Conservation (phyloP, 192 early-diverging fungal genomes). For the Allomyces macrogynus region DNA sequence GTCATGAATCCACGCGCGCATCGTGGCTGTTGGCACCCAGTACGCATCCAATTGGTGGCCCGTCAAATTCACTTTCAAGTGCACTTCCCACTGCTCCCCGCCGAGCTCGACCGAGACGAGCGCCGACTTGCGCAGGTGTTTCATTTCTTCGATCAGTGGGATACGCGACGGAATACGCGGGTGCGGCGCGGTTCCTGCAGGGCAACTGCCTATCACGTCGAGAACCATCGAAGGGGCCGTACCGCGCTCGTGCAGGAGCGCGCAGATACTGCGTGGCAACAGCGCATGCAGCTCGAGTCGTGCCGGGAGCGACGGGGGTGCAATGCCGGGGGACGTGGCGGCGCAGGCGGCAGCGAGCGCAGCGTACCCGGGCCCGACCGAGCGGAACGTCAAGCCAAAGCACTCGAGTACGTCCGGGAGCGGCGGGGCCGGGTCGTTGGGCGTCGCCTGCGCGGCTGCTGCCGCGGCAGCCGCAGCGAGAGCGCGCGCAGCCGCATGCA, state of each 20-base stretch:
- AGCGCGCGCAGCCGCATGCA: not conserved
- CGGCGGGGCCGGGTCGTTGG: too few relatives aligned
- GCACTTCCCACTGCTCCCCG: conserved; percentile 36
- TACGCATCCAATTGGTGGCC: conserved; percentile 44
- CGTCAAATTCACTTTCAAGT: conserved; percentile 41
- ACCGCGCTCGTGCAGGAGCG: not conserved
- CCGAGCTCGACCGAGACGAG: conserved; percentile 13
- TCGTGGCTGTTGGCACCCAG: conserved; percentile 29
- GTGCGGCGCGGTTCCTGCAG: not conserved
- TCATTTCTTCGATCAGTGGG: not conserved
- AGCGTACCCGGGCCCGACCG: not conserved
- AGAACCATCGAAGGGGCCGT: not conserved
- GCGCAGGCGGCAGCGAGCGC: not conserved
- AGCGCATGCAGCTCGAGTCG: not conserved
- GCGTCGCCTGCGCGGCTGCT: too few relatives aligned
- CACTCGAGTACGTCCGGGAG: too few relatives aligned
- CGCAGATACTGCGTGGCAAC: not conserved
- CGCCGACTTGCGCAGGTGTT: not conserved
- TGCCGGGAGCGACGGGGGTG: too few relatives aligned
- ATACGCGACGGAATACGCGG: not conserved
- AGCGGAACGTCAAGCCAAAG: too few relatives aligned
- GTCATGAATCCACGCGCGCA: conserved; percentile 23
- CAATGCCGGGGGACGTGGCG: not conserved
- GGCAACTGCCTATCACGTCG: not conserved
- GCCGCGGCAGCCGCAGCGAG: not conserved